Evolutionary conservation across 2,329 filamentous ascomycete genomes (phyloP).

Genomic region (Aspergillus thermomutatus): DNA sequence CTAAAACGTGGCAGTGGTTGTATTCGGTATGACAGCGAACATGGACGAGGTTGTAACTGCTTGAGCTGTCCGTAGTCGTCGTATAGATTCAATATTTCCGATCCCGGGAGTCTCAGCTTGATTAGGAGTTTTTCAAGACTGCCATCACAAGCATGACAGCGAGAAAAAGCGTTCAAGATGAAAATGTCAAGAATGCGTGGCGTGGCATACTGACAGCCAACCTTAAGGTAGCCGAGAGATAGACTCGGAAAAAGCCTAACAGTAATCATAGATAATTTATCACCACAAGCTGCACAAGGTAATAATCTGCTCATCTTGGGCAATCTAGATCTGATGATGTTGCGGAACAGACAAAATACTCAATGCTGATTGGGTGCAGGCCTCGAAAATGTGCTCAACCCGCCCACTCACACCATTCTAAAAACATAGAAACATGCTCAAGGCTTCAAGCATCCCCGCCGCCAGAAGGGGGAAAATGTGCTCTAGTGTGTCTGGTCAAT

Average conservation of each 20-base stretch:
- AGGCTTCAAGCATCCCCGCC: background rate
- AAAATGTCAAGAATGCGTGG: background rate
- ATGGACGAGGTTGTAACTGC: background rate
- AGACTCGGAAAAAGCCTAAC: background rate
- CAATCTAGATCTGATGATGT: background rate
- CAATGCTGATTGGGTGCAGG: slow-evolving; percentile 5
- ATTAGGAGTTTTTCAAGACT: background rate
- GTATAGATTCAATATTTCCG: background rate
- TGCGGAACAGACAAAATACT: background rate
- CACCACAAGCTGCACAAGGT: slow-evolving; percentile 10
- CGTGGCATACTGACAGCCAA: background rate
- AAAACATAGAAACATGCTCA: slow-evolving; percentile 1
- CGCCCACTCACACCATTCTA: slow-evolving; percentile 2
- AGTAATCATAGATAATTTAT: background rate
- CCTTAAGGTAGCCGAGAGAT: background rate
- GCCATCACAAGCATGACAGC: background rate
- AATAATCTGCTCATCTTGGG: slow-evolving; percentile 11
- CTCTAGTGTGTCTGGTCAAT: slow-evolving; percentile 13
- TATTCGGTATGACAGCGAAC: background rate
- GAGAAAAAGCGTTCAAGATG: background rate
- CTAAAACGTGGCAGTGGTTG: background rate
- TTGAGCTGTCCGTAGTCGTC: background rate
- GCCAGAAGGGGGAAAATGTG: slow-evolving; percentile 12
- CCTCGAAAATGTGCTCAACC: slow-evolving; percentile 15
- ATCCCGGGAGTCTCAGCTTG: background rate